Percentiles rank a stretch among this genome's conserved stretches.
phyloP scores from a whole-genome alignment of 345 rosid species.

The Eucalyptus globulus region DNA sequence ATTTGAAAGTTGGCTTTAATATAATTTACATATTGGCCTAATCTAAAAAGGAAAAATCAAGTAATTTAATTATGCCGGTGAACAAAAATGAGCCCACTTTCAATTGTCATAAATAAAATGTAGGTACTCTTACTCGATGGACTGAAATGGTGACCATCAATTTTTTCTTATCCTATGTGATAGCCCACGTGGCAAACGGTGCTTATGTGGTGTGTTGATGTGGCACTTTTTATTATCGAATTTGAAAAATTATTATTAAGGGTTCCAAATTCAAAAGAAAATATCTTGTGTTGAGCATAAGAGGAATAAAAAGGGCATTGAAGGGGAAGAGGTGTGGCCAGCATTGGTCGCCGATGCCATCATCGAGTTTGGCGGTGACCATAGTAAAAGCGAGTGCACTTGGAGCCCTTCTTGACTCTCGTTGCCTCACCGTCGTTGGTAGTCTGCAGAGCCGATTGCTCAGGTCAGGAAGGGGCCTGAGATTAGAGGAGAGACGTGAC shows the following conservation, averaged over 20 bases:
- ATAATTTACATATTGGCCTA: not conserved
- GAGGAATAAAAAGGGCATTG: no score
- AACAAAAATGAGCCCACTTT: not conserved
- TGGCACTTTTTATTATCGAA: no score
- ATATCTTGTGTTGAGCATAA: not conserved
- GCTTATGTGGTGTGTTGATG: no score
- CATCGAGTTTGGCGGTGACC: no score
- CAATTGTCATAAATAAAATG: not conserved
- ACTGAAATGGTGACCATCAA: not conserved
- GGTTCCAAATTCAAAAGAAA: not conserved
- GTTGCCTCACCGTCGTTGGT: no score
- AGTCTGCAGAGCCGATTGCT: no score
- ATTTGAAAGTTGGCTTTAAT: not conserved
- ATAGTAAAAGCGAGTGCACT: no score
- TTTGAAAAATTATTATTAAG: not conserved
- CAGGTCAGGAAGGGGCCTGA: no score
- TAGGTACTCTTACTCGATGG: not conserved
- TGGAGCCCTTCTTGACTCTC: no score
- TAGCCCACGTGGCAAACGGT: not conserved
- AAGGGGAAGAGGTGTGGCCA: no score
- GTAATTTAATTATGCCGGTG: not conserved
- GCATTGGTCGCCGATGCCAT: no score
- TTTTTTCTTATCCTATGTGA: not conserved
- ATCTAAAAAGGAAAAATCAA: not conserved
- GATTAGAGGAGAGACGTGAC: no score